Evolutionary conservation across 108 stramenopile species (phyloP), one percentile per base, ranked within the genome.

Genomic region (Stephanodiscus minutulus): DNA sequence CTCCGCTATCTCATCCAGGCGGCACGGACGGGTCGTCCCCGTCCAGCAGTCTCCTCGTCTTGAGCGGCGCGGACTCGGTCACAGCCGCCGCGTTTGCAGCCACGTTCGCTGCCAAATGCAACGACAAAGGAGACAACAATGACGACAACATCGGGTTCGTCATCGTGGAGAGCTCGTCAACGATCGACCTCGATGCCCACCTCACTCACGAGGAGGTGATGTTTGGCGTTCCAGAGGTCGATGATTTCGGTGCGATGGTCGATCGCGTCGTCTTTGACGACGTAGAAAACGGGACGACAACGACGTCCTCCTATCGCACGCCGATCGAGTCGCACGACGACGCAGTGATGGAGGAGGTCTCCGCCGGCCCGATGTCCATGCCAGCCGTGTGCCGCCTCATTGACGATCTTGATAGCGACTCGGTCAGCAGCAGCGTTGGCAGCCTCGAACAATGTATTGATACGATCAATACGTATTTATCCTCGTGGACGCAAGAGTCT

Each of bases 171-270:
- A 44, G 43, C 24, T 68, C 67, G 17, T 68, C 67, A 24, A 57
- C 55, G 3, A 36, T 68, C 39, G 67, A 68, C 43, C 41, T 68
- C 41, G 67, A 68, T 33, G 55, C 43, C 22, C 41, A 57, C 6
- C 41, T 57, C 25, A 28, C 67, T 17, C 2, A 7, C 17, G 35
- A 58, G 28, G 57, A 36, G 57, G 0, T 10, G 36, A 3, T n/a
- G 17, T 5, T 5, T 0, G 59, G 35, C 20, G 17, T 11, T 43
- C 35, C 35, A 3, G 13, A 41, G 10, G 36, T 36, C 20, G 35
- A 60, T 2, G 22, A n/a, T n/a, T 9, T 22, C 22, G 20, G 22
- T 2, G 50, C 6, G 20, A 6, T 18, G 12, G n/a, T 37, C 29
- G 17, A 57, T 57, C 27, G 17, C 55, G 53, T 28, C 29, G 25